Percentiles rank a stretch among this genome's conserved stretches.
phyloP scores from a whole-genome alignment of 768 basidiomycete species.

The Mycena galericulata region DNA sequence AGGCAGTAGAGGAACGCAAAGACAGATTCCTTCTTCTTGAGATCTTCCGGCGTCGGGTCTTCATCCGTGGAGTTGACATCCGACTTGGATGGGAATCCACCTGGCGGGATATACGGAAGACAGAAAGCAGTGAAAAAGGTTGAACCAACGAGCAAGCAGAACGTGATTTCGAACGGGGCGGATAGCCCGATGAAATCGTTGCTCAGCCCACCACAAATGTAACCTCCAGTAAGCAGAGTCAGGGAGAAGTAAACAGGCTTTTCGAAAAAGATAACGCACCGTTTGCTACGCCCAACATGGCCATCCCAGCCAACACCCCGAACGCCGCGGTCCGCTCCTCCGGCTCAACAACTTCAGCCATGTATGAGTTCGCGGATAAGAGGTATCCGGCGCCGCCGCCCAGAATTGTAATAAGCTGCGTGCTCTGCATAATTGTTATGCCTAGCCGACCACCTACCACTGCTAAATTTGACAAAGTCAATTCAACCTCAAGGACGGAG shows the following conservation, averaged over 20 bases:
- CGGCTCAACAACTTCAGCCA: too few relatives aligned
- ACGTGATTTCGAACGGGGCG: slow-evolving; percentile 33
- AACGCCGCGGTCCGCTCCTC: slow-evolving; percentile 30
- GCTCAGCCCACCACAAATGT: slow-evolving; percentile 25
- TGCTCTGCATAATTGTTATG: too few relatives aligned
- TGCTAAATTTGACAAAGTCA: too few relatives aligned
- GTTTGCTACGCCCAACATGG: slow-evolving; percentile 28
- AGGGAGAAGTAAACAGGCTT: background rate
- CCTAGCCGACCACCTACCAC: slow-evolving; percentile 24
- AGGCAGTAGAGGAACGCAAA: slow-evolving; percentile 23
- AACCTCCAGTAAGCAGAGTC: slow-evolving; percentile 8
- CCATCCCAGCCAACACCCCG: slow-evolving; percentile 26
- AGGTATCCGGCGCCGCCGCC: too few relatives aligned
- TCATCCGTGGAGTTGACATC: background rate
- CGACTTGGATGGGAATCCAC: background rate
- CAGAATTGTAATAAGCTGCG: too few relatives aligned
- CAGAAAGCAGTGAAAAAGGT: slow-evolving; percentile 19
- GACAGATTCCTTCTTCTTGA: background rate
- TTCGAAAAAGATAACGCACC: slow-evolving; percentile 5
- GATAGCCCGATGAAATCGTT: slow-evolving; percentile 17
- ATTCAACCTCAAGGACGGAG: too few relatives aligned
- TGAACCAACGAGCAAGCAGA: slow-evolving; percentile 28
- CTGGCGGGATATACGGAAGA: slow-evolving; percentile 29
- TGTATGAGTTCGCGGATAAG: too few relatives aligned
- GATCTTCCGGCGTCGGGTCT: too few relatives aligned